Evolutionary conservation across 345 rosid species (phyloP).

Genomic region (Euphorbia tirucalli): DNA sequence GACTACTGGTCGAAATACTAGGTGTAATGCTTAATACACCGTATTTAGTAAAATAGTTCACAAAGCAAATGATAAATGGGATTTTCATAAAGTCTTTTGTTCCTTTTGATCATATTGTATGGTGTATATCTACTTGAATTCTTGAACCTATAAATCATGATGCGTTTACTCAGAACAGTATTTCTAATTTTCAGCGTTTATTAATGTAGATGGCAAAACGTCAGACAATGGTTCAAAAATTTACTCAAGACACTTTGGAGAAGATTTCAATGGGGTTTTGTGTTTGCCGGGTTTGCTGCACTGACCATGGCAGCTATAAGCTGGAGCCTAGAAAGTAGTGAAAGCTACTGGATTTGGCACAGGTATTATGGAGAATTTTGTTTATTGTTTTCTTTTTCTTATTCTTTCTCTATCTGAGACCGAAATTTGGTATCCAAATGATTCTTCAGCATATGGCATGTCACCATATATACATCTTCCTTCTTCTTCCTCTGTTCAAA

Average conservation of each 20-base stretch:
- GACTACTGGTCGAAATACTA: too few relatives aligned
- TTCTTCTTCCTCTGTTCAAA: conserved; percentile 96
- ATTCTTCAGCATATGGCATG: conserved; percentile 77
- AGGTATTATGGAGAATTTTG: conserved; percentile 40
- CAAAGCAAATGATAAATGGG: not conserved
- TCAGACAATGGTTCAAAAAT: conserved; percentile 48
- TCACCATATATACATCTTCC: conserved; percentile 72
- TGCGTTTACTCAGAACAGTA: not conserved
- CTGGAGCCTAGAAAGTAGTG: conserved; percentile 74
- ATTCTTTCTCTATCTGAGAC: not conserved
- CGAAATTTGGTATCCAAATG: conserved; percentile 13
- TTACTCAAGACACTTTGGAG: conserved; percentile 51
- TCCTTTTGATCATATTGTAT: not conserved
- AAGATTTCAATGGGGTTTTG: conserved; percentile 70
- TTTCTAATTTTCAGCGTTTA: not conserved
- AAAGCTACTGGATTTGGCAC: conserved; percentile 99
- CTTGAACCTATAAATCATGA: not conserved
- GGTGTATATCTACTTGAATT: not conserved
- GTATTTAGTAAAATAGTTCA: not conserved
- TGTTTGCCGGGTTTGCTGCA: conserved; percentile 57
- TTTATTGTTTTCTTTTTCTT: not conserved
- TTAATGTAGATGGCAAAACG: conserved; percentile 44
- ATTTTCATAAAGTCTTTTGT: not conserved
- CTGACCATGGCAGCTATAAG: conserved; percentile 74
- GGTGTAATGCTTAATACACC: not conserved